Conservation (phyloP, 2,329 filamentous ascomycete genomes). For the Cladosporium sp. region DNA sequence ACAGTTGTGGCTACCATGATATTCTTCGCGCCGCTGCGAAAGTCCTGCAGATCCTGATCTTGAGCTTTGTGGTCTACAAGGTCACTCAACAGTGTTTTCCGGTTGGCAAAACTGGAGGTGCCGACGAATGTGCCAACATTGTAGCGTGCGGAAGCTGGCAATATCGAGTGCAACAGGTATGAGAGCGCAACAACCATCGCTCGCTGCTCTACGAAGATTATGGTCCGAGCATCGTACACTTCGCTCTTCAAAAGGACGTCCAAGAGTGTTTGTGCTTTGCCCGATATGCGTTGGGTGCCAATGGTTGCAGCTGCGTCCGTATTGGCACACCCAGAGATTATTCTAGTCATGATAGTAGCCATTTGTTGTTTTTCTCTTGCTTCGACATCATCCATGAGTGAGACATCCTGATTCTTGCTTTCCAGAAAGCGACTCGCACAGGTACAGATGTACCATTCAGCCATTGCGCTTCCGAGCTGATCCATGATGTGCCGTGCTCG, state of each 20-base stretch:
- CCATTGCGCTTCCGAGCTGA: slow-evolving; percentile 36
- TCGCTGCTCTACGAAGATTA: slow-evolving; percentile 46
- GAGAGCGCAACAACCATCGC: slow-evolving; percentile 41
- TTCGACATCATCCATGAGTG: slow-evolving; percentile 28
- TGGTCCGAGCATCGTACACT: slow-evolving; percentile 33
- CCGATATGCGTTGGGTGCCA: background rate
- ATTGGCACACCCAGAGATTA: background rate
- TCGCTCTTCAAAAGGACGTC: slow-evolving; percentile 35
- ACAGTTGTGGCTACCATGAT: slow-evolving; percentile 57
- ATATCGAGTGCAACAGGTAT: slow-evolving; percentile 15
- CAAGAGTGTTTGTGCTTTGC: slow-evolving; percentile 27
- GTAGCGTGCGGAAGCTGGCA: slow-evolving; percentile 28
- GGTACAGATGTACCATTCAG: slow-evolving; percentile 37
- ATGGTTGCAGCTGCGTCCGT: background rate
- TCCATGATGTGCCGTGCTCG: slow-evolving; percentile 32
- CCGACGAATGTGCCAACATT: slow-evolving; percentile 51
- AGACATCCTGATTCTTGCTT: slow-evolving; percentile 21
- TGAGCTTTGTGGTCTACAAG: slow-evolving; percentile 47
- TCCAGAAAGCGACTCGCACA: slow-evolving; percentile 32
- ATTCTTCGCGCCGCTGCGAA: slow-evolving; percentile 50
- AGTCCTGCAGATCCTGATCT: slow-evolving; percentile 50
- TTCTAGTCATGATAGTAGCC: slow-evolving; percentile 16
- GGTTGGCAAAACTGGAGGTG: slow-evolving; percentile 38
- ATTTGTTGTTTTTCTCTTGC: slow-evolving; percentile 32
- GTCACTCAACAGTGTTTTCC: slow-evolving; percentile 47